phyloP scores from a whole-genome alignment of 768 basidiomycete species.

The Suillus lakei region DNA sequence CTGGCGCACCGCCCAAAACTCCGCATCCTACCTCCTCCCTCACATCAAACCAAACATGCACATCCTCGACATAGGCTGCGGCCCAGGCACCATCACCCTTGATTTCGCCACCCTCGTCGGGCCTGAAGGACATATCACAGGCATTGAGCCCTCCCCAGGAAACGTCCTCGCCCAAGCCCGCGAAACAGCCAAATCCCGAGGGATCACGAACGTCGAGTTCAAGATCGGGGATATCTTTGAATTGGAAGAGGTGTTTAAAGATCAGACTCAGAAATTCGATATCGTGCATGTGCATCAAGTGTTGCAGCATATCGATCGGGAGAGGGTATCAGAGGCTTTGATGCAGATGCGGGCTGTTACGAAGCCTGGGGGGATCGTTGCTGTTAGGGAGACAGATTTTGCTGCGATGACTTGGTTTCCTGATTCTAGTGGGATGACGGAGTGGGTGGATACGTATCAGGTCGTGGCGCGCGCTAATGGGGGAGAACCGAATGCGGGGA shows the following conservation, averaged over 20 bases:
- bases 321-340: conserved; percentile 37
- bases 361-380: conserved; percentile 50
- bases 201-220: conserved; percentile 45
- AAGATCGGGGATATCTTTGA: conserved; percentile 41
- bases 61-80: conserved; percentile 57
- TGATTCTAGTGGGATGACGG: conserved; percentile 34
- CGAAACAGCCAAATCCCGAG: conserved; percentile 28
- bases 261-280: conserved; percentile 40
- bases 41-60: conserved; percentile 41
- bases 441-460: conserved; percentile 25
- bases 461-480: conserved; percentile 35
- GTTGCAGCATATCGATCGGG: conserved; percentile 50
- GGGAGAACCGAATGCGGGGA: conserved; percentile 45
- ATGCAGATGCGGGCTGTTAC: conserved; percentile 53
- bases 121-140: conserved; percentile 46
- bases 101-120: conserved; percentile 45
- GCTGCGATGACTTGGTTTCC: conserved; percentile 41
- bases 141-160: conserved; percentile 40
- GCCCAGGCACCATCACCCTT: conserved; percentile 54
- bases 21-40: conserved; percentile 44
- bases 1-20: conserved; percentile 46
- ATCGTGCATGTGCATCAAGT: conserved; percentile 56
- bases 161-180: conserved; percentile 43
- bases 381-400: conserved; percentile 48
- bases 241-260: conserved; percentile 41